Percentiles rank a stretch among this genome's conserved stretches.
phyloP scores from a whole-genome alignment of 176 grass and related monocot species.

The Tuctoria greenei region DNA sequence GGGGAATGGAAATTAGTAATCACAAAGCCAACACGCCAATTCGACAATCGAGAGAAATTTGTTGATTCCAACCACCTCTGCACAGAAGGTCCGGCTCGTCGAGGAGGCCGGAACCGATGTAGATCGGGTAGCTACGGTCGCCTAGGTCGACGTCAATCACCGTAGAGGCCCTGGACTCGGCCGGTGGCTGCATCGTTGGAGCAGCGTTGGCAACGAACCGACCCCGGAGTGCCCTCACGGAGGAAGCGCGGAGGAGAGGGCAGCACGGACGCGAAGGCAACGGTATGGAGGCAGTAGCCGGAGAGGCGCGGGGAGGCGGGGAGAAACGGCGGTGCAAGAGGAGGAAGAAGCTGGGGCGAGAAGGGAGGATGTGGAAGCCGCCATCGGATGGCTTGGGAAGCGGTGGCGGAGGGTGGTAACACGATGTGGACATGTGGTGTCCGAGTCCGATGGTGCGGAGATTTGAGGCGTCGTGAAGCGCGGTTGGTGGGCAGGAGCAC shows the following conservation, averaged over 20 bases:
- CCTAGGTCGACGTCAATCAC: slow-evolving; percentile 90
- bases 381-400: slow-evolving; percentile 26
- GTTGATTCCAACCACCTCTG: slow-evolving; percentile 57
- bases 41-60: not conserved
- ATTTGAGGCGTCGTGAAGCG: slow-evolving; percentile 46
- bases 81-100: slow-evolving; percentile 75
- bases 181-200: slow-evolving; percentile 53
- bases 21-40: not conserved
- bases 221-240: slow-evolving; percentile 18
- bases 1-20: not conserved
- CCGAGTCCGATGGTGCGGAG: not conserved
- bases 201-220: slow-evolving; percentile 44
- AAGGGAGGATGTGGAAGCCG: slow-evolving; percentile 28
- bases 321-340: slow-evolving; percentile 34
- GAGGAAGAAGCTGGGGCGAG: slow-evolving; percentile 24
- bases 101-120: slow-evolving; percentile 81
- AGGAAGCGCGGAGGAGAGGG: slow-evolving; percentile 14
- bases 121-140: slow-evolving; percentile 95
- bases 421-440: not conserved
- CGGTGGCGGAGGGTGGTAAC: not conserved
- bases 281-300: slow-evolving; percentile 20
- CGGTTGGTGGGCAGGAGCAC: slow-evolving; percentile 39
- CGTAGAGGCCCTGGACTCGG: slow-evolving; percentile 65
- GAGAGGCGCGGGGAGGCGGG: not conserved
- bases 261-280: slow-evolving; percentile 16